Evolutionary conservation across 805 yeast genomes (phyloP).

Genomic region (Hanseniaspora nectarophila): DNA sequence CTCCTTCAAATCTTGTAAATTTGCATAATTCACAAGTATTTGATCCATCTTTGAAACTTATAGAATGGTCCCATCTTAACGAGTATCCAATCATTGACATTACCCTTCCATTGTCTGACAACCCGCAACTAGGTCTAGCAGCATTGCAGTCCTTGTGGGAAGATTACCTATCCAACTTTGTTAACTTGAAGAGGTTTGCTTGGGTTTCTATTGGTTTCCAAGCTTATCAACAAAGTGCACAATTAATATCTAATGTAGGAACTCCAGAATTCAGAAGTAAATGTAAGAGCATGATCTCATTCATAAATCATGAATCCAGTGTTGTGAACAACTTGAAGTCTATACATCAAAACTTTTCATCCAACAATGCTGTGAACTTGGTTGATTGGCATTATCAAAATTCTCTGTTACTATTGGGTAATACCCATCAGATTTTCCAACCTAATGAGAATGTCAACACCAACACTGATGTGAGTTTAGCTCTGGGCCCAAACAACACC

Average conservation of each 20-base stretch:
- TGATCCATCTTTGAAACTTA: slow-evolving; percentile 59
- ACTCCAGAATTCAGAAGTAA: slow-evolving; percentile 14
- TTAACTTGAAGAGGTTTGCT: slow-evolving; percentile 51
- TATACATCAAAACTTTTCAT: slow-evolving; percentile 13
- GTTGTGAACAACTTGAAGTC: slow-evolving; percentile 8
- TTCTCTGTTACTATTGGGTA: slow-evolving; percentile 6
- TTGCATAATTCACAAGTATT: slow-evolving; percentile 31
- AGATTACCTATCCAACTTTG: slow-evolving; percentile 66
- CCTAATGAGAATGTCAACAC: neutral
- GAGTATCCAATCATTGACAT: slow-evolving; percentile 76
- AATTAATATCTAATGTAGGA: slow-evolving; percentile 10
- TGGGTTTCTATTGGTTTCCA: slow-evolving; percentile 67
- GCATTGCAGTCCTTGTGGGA: slow-evolving; percentile 77
- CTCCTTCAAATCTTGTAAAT: slow-evolving; percentile 36
- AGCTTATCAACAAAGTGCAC: slow-evolving; percentile 32
- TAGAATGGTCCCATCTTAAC: slow-evolving; percentile 51
- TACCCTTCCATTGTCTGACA: slow-evolving; percentile 60
- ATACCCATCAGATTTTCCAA: slow-evolving; percentile 8
- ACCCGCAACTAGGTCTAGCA: slow-evolving; percentile 63
- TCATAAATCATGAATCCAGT: slow-evolving; percentile 12
- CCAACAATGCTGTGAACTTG: slow-evolving; percentile 1
- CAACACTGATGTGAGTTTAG: neutral
- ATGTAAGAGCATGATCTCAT: slow-evolving; percentile 9
- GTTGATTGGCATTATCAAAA: slow-evolving; percentile 13
- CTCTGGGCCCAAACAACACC: neutral